These are phyloP conservation scores for Termitomyces sp. DNA, from an alignment of 768 basidiomycete species.

Conservation along the genomic window DNA sequence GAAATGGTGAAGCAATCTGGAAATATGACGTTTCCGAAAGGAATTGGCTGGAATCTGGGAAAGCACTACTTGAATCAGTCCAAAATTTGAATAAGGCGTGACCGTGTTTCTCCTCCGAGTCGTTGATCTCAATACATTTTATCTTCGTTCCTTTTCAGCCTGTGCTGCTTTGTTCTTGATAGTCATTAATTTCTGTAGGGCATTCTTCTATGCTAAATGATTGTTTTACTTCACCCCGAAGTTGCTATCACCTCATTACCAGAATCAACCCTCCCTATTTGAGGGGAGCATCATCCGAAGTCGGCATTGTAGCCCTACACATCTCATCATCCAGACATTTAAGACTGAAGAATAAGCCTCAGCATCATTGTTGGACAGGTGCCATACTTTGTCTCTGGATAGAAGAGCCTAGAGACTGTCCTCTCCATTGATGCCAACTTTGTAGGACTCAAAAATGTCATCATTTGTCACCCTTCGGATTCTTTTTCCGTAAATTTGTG, in stretches of 20 bases:
- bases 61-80: not conserved
- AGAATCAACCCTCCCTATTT: not conserved
- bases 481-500: conserved; percentile 23
- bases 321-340: conserved; percentile 38
- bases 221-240: not conserved
- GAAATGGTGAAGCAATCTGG: not conserved
- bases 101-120: not conserved
- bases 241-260: not conserved
- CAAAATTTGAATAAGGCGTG: not conserved
- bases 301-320: conserved; percentile 32
- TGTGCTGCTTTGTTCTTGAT: not conserved
- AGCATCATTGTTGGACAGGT: no score
- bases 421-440: conserved; percentile 13
- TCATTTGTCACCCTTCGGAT: conserved; percentile 5
- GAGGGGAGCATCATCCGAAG: no score
- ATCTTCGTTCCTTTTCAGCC: not conserved
- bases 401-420: conserved; percentile 23
- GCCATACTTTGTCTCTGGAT: conserved; percentile 25
- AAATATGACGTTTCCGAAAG: not conserved
- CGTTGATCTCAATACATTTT: not conserved
- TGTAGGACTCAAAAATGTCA: conserved; percentile 4
- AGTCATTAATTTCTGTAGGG: not conserved
- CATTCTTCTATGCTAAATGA: not conserved
- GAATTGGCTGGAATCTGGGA: not conserved
- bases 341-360: no score